Base-by-base conservation (phyloP, 1,284 basidiomycete species). In the Golubevia pallescens region DNA sequence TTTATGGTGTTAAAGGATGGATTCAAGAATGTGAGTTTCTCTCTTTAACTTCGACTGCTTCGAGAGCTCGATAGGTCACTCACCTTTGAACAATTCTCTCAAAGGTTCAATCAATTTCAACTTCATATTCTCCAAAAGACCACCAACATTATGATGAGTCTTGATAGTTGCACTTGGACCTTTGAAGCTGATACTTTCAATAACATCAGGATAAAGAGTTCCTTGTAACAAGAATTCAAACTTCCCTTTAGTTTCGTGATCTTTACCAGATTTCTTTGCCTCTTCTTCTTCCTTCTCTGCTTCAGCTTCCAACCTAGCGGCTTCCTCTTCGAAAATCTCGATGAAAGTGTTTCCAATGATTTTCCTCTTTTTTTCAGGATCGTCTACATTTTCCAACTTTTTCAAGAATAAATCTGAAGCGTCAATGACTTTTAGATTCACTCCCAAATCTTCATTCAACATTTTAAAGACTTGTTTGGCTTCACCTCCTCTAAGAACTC, bases 301-400 rank as follows among this genome's bases (percentile, higher is more conserved):
- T n/a, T 88, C 88, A 16, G 90, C 90, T 86, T 99, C 97, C 63
- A 98, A 90, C 87, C 93, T 94, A 65, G 91, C 88, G 1, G 95
- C 97, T 86, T 99, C 93, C 23, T 89, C 91, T 86, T 99, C 96
- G 76, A 99, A 99, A 5, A 99, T 92, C 86, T 97, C 92, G 87
- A 99, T 98, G 84, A 99, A 99, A 0, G 95, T 98, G 88, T 98
- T 98, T 20, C 97, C 97, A 79, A 99, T 99, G 75, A 99, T 95
- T 88, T 96, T 98, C 70, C 97, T 91, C 87, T 99, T 99, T 86
- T 92, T 89, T 86, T 99, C 97, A 0, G 97, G 97, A 86, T 99
- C 97, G 84, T 97, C 93, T 58, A 99, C 89, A 32, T 92, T 94
- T 70, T 92, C 90, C 42, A 99, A 90, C 54, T 93, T 91, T n/a